Evolutionary conservation across 2,329 filamentous ascomycete genomes (phyloP).

Genomic region (Verticillium albo-atrum): DNA sequence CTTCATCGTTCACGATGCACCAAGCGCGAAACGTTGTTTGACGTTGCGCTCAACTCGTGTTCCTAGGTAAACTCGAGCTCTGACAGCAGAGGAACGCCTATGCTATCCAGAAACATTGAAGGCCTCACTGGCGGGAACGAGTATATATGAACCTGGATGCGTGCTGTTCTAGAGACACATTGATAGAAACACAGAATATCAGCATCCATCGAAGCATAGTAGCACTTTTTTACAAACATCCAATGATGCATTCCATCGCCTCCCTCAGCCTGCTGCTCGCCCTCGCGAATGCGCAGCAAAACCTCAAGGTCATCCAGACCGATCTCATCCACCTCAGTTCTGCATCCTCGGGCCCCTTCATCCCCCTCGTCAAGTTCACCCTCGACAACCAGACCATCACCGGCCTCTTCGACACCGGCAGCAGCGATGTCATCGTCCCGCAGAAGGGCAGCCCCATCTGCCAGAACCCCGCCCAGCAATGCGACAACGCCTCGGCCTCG

Average conservation of each 20-base stretch:
- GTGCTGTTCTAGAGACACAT: too few species aligned
- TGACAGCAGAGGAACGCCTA: not conserved
- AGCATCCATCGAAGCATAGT: not conserved
- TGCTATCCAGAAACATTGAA: not conserved
- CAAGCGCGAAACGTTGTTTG: not conserved
- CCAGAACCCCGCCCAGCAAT: not conserved
- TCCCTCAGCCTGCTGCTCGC: not conserved
- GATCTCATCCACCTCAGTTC: not conserved
- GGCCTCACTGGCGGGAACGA: not conserved
- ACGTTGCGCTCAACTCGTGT: not conserved
- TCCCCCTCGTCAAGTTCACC: not conserved
- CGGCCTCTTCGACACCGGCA: conserved; percentile 4
- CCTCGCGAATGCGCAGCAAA: not conserved
- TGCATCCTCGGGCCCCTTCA: not conserved
- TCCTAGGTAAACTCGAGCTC: not conserved
- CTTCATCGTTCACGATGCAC: not conserved
- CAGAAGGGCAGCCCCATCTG: conserved; percentile 2
- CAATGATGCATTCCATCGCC: not conserved
- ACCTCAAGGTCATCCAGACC: not conserved
- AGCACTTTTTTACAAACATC: not conserved
- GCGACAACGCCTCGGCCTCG: not conserved
- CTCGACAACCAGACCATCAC: not conserved
- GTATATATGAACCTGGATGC: not conserved
- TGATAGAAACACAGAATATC: not conserved
- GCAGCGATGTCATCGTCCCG: conserved; percentile 3